Evolutionary conservation across 371 early-diverging fungal species (phyloP), one percentile per base, ranked within the genome.

Genomic region (Circinella umbellata): DNA sequence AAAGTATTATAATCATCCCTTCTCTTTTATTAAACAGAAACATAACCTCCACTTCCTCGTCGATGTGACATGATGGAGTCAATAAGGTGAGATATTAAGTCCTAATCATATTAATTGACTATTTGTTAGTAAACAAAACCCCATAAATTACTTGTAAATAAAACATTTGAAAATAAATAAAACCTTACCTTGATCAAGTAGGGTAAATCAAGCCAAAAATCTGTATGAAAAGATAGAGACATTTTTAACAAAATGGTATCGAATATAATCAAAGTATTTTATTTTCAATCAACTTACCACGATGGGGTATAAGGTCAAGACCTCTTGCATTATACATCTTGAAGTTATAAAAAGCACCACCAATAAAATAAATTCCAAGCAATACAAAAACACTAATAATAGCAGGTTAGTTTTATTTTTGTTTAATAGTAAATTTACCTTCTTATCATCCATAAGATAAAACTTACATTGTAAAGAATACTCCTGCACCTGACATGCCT

Each of bases 251-350:
- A 54, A 7, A 9, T 20, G 47, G 9, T 47, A 15, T 47, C 47
- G 15, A 47, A 9, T 47, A 47, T 47, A 47, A 15, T 57, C 4
- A 7, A 63, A 18, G 37, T 3, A 18, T 62, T 18, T 48, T 20
- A 39, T 4, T 10, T 13, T 17, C 3, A 4, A 18, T 2, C 10
- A 54, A 34, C 64, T 76, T 79, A 86, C 89, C 89, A 76, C 87
- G 74, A 78, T 83, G 81, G 75, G 88, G 88, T 62, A 89, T 86
- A 66, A 87, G 80, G 71, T 86, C 84, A 36, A 85, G 64, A 20
- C 90, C 90, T 60, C 84, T 74, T 15, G 88, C 90, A 71, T 88
- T 84, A 62, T 89, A 83, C 60, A 86, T 78, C 60, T 83, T 84
- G 46, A 75, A 83, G 68, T 88, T 89, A 73, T 89, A 89, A 42